Percentiles rank a stretch among this genome's conserved stretches.
Conservation (phyloP, 495 filamentous ascomycete species). For the Aspergillus haitiensis region DNA sequence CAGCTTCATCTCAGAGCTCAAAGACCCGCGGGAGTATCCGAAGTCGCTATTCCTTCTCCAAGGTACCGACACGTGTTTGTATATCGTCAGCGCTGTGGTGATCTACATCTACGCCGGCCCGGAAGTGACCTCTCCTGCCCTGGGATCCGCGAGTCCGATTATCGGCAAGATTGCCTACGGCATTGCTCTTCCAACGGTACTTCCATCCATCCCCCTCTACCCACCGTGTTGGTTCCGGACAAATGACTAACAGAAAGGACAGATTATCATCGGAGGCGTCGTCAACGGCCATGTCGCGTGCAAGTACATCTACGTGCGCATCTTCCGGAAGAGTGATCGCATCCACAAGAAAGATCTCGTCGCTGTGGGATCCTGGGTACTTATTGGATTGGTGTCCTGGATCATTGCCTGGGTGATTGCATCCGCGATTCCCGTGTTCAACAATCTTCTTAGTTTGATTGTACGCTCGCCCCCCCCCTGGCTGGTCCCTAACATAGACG, state of each 20-base stretch:
- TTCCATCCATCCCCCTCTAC: constrained; percentile 35
- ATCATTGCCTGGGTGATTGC: constrained; percentile 67
- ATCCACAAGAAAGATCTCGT: too few species aligned
- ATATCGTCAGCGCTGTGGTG: constrained; percentile 63
- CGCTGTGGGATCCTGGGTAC: too few species aligned
- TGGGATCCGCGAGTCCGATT: constrained; percentile 60
- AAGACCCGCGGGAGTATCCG: constrained; percentile 59
- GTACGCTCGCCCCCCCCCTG: too few species aligned
- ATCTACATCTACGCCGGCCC: constrained; percentile 70
- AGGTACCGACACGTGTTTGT: constrained; percentile 56
- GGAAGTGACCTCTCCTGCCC: constrained; percentile 66
- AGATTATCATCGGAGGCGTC: not conserved
- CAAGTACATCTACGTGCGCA: constrained; percentile 62
- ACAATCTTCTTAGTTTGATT: constrained; percentile 58
- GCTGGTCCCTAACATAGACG: too few species aligned
- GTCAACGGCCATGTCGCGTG: constrained; percentile 29
- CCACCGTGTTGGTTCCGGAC: too few species aligned
- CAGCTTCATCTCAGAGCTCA: constrained; percentile 73
- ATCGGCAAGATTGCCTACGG: constrained; percentile 73
- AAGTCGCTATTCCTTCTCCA: constrained; percentile 54
- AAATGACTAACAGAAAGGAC: too few species aligned
- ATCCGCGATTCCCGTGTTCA: constrained; percentile 69
- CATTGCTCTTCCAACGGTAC: constrained; percentile 61
- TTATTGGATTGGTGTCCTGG: too few species aligned
- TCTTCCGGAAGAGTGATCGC: too few species aligned